phyloP scores from a whole-genome alignment of 352 stramenopile genomes.

The Globisporangium camurandrum region DNA sequence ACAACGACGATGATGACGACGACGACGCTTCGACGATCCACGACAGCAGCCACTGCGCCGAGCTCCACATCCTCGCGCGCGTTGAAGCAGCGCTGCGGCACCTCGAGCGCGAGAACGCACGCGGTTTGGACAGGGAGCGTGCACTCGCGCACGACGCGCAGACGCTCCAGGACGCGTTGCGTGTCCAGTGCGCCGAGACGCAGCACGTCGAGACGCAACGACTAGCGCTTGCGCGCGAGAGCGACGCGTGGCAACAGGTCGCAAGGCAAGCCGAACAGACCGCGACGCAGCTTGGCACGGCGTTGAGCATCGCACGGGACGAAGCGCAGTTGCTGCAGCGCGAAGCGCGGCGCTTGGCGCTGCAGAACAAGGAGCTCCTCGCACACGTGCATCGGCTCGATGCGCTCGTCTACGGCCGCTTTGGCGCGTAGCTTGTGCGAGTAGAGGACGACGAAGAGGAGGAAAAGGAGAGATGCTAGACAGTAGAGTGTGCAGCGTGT shows the following conservation, averaged over 20 bases:
- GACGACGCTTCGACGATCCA: too few species aligned
- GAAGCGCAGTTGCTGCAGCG: constrained; percentile 53
- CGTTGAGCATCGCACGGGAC: constrained; percentile 51
- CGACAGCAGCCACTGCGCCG: constrained; percentile 19
- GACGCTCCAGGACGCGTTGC: constrained; percentile 40
- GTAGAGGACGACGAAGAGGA: not conserved
- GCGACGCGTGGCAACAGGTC: constrained; percentile 49
- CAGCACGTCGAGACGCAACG: constrained; percentile 44
- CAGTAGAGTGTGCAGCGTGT: not conserved
- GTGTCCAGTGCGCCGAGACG: constrained; percentile 42
- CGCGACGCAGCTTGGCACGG: constrained; percentile 45
- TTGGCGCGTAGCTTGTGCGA: constrained; percentile 37
- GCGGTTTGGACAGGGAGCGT: constrained; percentile 36
- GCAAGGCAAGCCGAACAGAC: constrained; percentile 36
- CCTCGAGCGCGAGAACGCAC: constrained; percentile 60
- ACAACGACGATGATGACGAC: constrained; percentile 10
- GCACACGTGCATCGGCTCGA: constrained; percentile 70
- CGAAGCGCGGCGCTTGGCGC: constrained; percentile 49
- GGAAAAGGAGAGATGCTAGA: not conserved
- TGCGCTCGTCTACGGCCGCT: constrained; percentile 66
- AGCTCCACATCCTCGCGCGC: constrained; percentile 62
- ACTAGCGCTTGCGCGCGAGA: constrained; percentile 28
- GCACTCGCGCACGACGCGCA: constrained; percentile 47
- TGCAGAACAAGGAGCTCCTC: constrained; percentile 65
- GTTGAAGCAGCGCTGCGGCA: constrained; percentile 63